Base-by-base conservation (phyloP, 768 basidiomycete genomes). In the Rhizopogon vinicolor region DNA sequence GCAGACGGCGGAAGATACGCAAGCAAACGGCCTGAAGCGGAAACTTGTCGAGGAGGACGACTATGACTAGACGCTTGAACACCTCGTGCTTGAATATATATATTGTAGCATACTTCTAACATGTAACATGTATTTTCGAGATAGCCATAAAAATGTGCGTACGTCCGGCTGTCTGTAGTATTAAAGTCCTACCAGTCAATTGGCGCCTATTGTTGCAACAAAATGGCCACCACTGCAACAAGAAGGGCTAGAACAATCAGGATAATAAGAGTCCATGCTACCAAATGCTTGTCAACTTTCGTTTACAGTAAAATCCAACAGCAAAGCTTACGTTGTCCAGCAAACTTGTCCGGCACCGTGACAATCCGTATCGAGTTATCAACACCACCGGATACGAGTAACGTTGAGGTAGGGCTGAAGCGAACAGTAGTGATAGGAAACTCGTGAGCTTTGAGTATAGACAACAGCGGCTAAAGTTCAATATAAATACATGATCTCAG, bases 391-490 rank as follows among this genome's bases (percentile, higher is more conserved):
- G 92, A 92, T 18, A 95, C 81, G 3, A 99, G 78, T 12, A 95
- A 60, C n/a, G 78, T 83, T 12, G 87, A 85, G 6, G 84, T 77
- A 1, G 93, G 87, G 66, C 89, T 96, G 78, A 99, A 99, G 56
- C 82, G 82, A 53, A 99, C 72, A 4, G 89, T 85, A 1, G 97
- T 98, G 5, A 91, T 84, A 4, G 97, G 91, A 69, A 98, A 93
- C 57, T 95, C 93, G 69, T 98, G 96, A 0, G 97, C 91, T 70
- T 91, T 91, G 55, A 98, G 75, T 58, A 99, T 97, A 18, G 86
- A 86, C 31, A 92, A 72, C 12, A 93, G 68, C 1, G 94, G 95
- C 95, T 98, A 63, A n/a, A 62, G 19, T 31, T 42, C 41, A 49
- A 39, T 42, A 44, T 46, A 25, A 14, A 12, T 22, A 28, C 14